Conservation (phyloP, 2,329 filamentous ascomycete species). For the Sporothrix brasiliensis region DNA sequence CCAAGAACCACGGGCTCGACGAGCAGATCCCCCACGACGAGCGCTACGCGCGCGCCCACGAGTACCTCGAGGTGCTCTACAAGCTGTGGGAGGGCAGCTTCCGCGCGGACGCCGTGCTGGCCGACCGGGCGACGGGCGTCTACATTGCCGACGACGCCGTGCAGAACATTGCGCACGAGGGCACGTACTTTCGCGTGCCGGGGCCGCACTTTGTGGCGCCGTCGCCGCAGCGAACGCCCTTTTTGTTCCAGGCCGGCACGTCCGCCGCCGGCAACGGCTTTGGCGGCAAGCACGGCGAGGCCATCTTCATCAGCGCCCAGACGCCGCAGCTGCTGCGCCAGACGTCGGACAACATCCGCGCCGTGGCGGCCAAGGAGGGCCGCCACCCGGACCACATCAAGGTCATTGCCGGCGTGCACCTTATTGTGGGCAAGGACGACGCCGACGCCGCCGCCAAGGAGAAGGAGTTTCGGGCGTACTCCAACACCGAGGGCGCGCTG, state of each 20-base stretch:
- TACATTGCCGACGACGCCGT: slow-evolving; percentile 32
- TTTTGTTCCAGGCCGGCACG: slow-evolving; percentile 38
- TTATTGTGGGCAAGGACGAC: slow-evolving; percentile 31
- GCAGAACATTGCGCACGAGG: slow-evolving; percentile 33
- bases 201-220: slow-evolving; percentile 39
- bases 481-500: slow-evolving; percentile 37
- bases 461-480: slow-evolving; percentile 30
- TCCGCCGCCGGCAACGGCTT: slow-evolving; percentile 37
- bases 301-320: slow-evolving; percentile 37
- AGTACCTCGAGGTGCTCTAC: slow-evolving; percentile 37
- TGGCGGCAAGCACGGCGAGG: slow-evolving; percentile 38
- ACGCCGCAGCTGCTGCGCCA: slow-evolving; percentile 30
- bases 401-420: slow-evolving; percentile 35
- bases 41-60: slow-evolving; percentile 37
- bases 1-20: slow-evolving; percentile 33
- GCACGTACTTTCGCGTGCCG: slow-evolving; percentile 31
- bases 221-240: slow-evolving; percentile 35
- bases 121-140: slow-evolving; percentile 27
- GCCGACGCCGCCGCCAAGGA: slow-evolving; percentile 20
- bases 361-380: slow-evolving; percentile 39
- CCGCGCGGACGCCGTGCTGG: slow-evolving; percentile 33
- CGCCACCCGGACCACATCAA: slow-evolving; percentile 37
- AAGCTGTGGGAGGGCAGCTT: slow-evolving; percentile 34
- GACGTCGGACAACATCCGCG: slow-evolving; percentile 33
- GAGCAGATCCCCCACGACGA: slow-evolving; percentile 36